A percentile compares a stretch with the other conserved stretches of the same genome.
Evolutionary conservation across 192 early-diverging fungal species (phyloP).

Genomic region (Coemansia sp.): DNA sequence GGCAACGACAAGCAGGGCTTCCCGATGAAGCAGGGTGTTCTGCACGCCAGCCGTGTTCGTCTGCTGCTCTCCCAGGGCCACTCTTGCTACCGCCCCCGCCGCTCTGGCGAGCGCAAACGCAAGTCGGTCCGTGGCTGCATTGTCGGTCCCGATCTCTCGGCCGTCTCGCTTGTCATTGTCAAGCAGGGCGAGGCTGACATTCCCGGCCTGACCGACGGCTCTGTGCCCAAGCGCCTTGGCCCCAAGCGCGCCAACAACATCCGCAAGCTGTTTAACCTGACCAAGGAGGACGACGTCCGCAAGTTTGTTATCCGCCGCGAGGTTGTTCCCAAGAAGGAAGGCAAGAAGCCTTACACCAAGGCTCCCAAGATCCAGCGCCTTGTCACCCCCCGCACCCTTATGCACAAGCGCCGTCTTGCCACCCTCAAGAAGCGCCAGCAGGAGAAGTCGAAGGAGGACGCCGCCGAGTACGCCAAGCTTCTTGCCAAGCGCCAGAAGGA

Average conservation of each 20-base stretch:
- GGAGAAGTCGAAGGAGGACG: conserved; percentile 71
- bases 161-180: conserved; percentile 90
- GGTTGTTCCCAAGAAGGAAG: conserved; percentile 79
- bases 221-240: conserved; percentile 95
- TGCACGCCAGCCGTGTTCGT: conserved; percentile 70
- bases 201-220: conserved; percentile 90
- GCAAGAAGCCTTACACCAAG: conserved; percentile 95
- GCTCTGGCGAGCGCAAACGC: conserved; percentile 97
- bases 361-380: conserved; percentile 95
- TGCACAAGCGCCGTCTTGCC: conserved; percentile 88
- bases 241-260: conserved; percentile 99
- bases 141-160: conserved; percentile 90
- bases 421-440: conserved; percentile 86
- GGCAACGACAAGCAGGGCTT: conserved; percentile 99
- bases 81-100: conserved; percentile 98
- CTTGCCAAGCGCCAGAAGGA: conserved; percentile 94
- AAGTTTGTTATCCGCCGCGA: conserved; percentile 99
- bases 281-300: conserved; percentile 98
- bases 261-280: conserved; percentile 98
- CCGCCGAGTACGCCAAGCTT: conserved; percentile 78
- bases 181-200: conserved; percentile 98
- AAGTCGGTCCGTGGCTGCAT: conserved; percentile 99
- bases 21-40: conserved; percentile 99
- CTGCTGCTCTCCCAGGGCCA: conserved; percentile 88
- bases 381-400: conserved; percentile 94